Conservation (phyloP, 75 land plant species). For the Sequoiadendron giganteum region DNA sequence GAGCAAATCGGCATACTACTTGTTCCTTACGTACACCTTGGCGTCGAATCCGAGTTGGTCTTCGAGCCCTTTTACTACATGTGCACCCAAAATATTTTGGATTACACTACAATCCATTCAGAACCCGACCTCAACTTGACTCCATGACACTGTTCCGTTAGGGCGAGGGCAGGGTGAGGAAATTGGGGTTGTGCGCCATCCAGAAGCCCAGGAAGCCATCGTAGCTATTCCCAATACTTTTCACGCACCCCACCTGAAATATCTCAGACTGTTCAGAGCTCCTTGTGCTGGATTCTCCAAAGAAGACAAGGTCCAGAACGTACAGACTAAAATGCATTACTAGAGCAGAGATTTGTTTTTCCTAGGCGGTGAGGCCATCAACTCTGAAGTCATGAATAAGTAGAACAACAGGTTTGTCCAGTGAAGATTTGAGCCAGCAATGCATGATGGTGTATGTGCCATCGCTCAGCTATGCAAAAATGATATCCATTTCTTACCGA, state of each 20-base stretch:
- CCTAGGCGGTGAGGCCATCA: slow-evolving; percentile 16
- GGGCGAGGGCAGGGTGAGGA: too few relatives aligned
- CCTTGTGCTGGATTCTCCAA: slow-evolving; percentile 21
- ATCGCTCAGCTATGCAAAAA: too few relatives aligned
- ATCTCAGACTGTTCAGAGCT: slow-evolving; percentile 1
- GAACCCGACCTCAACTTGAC: too few relatives aligned
- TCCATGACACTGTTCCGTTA: too few relatives aligned
- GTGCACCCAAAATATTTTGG: too few relatives aligned
- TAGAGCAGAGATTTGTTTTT: slow-evolving; percentile 10
- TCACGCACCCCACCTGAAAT: not conserved
- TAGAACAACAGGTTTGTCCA: not conserved
- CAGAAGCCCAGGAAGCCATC: slow-evolving; percentile 39
- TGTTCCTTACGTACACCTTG: too few relatives aligned
- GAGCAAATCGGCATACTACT: too few relatives aligned
- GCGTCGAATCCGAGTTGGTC: too few relatives aligned
- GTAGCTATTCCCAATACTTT: slow-evolving; percentile 17
- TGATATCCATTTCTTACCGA: too few relatives aligned
- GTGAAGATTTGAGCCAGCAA: slow-evolving; percentile 36
- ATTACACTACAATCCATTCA: too few relatives aligned
- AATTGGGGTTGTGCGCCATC: slow-evolving; percentile 16
- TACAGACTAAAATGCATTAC: slow-evolving; percentile 9
- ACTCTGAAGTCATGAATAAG: slow-evolving; percentile 21
- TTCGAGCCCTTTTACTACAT: too few relatives aligned
- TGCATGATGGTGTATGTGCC: slow-evolving; percentile 45
- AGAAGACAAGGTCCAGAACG: slow-evolving; percentile 29